These are phyloP conservation scores for Selaginella moellendorffii DNA, from an alignment of 75 land plant genomes.

Conservation along the genomic window DNA sequence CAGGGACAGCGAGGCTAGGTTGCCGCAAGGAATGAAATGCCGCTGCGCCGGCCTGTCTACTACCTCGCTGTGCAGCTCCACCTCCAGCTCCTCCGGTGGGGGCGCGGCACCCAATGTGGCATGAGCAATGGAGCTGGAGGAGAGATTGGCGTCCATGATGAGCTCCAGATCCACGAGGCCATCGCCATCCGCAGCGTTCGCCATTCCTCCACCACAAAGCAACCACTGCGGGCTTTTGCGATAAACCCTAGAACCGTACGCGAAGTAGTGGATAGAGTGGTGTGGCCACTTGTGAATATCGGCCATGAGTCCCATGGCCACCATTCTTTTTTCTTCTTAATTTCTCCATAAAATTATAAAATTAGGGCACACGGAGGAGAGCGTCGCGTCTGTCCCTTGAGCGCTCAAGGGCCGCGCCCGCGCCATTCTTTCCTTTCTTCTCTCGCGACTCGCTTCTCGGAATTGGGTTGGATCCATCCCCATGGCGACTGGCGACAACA, in stretches of 20 bases:
- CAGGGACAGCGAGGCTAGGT: not conserved
- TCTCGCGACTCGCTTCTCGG: too few relatives aligned
- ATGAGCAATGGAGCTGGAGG: not conserved
- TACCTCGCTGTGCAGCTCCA: not conserved
- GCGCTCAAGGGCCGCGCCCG: not conserved
- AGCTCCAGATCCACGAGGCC: not conserved
- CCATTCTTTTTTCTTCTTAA: too few relatives aligned
- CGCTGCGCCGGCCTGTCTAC: not conserved
- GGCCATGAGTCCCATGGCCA: too few relatives aligned
- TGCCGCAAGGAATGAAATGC: not conserved
- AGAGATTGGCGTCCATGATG: slow-evolving; percentile 3
- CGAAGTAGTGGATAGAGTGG: too few relatives aligned
- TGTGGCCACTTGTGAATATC: too few relatives aligned
- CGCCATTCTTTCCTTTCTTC: too few relatives aligned
- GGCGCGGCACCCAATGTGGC: not conserved
- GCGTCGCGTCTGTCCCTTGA: not conserved
- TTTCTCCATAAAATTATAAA: too few relatives aligned
- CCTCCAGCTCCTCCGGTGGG: not conserved
- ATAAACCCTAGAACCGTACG: too few relatives aligned
- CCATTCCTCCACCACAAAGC: not conserved
- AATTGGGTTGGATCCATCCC: too few relatives aligned
- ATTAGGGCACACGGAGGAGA: not conserved
- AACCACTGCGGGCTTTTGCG: too few relatives aligned
- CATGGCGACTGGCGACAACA: too few relatives aligned
- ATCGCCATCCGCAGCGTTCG: not conserved